Percentiles rank a stretch among this genome's conserved stretches.
Conservation (phyloP, 2,329 filamentous ascomycete species). For the Diaporthe vexans region DNA sequence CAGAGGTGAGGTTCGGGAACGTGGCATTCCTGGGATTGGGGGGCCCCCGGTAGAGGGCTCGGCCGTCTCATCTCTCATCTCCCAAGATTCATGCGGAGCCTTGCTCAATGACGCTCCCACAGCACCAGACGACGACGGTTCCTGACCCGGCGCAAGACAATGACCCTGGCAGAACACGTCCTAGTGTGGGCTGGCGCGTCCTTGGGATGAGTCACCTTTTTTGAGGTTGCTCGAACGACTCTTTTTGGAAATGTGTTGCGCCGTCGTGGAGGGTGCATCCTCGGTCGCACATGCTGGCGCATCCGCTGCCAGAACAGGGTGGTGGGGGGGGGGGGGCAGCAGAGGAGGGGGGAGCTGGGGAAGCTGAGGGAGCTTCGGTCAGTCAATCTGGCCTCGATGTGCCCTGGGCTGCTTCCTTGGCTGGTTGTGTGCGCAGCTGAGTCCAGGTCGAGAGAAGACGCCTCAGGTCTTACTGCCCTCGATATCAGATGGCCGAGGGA, state of each 20-base stretch:
- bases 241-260: conserved; percentile 16
- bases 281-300: conserved; percentile 2
- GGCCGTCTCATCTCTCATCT: conserved; percentile 40
- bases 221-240: conserved; percentile 19
- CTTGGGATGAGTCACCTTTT: conserved; percentile 21
- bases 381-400: conserved; percentile 1
- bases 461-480: background rate
- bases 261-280: conserved; percentile 7
- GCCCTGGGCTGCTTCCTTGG: background rate
- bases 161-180: conserved; percentile 1
- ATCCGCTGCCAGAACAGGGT: background rate
- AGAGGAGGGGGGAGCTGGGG: too few relatives aligned
- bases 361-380: background rate
- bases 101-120: conserved; percentile 1
- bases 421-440: background rate
- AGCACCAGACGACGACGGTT: conserved; percentile 14
- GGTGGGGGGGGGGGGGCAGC: background rate
- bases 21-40: conserved; percentile 25
- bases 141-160: conserved; percentile 18
- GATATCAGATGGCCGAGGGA: background rate
- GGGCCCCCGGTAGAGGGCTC: conserved; percentile 16
- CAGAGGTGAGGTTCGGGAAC: conserved; percentile 19
- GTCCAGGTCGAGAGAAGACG: background rate
- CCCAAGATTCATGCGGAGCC: conserved; percentile 37
- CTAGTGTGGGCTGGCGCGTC: conserved; percentile 28